Evolutionary conservation across 1,284 basidiomycete genomes (phyloP).

Genomic region (Cutaneotrichosporon curvatum): DNA sequence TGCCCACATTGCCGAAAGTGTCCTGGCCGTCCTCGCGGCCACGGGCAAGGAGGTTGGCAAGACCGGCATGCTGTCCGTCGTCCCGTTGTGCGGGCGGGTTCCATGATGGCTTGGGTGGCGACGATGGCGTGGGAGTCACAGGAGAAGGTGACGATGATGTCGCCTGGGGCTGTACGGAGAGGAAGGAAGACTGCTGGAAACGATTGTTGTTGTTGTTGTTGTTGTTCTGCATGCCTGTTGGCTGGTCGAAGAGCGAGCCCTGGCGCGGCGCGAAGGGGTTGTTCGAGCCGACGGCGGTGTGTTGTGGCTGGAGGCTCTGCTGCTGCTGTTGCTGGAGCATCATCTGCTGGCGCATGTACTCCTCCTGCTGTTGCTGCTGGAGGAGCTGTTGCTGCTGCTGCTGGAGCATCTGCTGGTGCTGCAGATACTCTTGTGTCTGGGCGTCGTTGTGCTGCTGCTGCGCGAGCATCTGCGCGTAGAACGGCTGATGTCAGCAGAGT

Average conservation of each 20-base stretch:
- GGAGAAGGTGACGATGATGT: slow-evolving; percentile 17
- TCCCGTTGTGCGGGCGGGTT: slow-evolving; percentile 37
- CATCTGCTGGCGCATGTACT: slow-evolving; percentile 42
- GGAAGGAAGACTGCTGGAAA: slow-evolving; percentile 19
- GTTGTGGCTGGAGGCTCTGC: slow-evolving; percentile 53
- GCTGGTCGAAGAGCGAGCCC: slow-evolving; percentile 26
- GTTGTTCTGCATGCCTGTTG: slow-evolving; percentile 7
- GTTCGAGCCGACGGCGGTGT: slow-evolving; percentile 70
- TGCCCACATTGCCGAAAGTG: slow-evolving; percentile 84
- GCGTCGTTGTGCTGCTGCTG: slow-evolving; percentile 45
- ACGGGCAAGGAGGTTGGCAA: slow-evolving; percentile 74
- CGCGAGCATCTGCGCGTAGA: slow-evolving; percentile 47
- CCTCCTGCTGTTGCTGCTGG: slow-evolving; percentile 45
- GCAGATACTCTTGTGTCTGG: slow-evolving; percentile 54
- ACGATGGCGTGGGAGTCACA: slow-evolving; percentile 23
- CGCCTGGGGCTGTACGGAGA: slow-evolving; percentile 23
- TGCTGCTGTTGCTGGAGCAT: slow-evolving; percentile 49
- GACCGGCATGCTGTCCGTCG: slow-evolving; percentile 65
- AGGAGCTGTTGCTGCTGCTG: slow-evolving; percentile 57
- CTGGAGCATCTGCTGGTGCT: slow-evolving; percentile 45
- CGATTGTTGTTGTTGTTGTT: slow-evolving; percentile 7
- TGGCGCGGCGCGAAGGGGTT: slow-evolving; percentile 71
- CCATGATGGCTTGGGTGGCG: slow-evolving; percentile 32
- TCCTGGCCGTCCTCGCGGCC: slow-evolving; percentile 74
- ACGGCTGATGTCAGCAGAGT: slow-evolving; percentile 39